Percentiles rank a stretch among this genome's conserved stretches.
phyloP scores from a whole-genome alignment of 1,284 basidiomycete species.

The Leccinum fuscescens region DNA sequence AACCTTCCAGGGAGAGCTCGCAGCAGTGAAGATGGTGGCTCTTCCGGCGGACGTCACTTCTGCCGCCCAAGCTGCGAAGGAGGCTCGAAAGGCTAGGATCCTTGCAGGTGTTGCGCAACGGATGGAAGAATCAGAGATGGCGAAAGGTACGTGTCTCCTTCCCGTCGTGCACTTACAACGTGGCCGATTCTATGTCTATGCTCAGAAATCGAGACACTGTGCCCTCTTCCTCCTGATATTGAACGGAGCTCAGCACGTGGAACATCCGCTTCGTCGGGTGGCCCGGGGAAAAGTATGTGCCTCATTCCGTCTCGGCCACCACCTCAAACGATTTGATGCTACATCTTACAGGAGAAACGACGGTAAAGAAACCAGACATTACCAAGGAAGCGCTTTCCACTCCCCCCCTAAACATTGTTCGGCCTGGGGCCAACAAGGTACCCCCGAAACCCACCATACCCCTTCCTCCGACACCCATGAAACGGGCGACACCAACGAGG shows the following conservation, averaged over 20 bases:
- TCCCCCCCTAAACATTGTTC: conserved; percentile 1
- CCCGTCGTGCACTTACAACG: neutral
- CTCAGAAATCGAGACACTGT: neutral
- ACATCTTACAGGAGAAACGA: conserved; percentile 2
- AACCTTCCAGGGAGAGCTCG: conserved; percentile 10
- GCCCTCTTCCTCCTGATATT: neutral
- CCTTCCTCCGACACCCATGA: conserved; percentile 10
- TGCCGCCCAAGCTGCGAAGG: conserved; percentile 7
- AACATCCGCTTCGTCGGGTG: neutral
- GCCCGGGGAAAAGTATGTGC: conserved; percentile 8
- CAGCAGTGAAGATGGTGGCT: conserved; percentile 8
- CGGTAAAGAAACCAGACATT: neutral
- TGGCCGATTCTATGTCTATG: conserved; percentile 1
- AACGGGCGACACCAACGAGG: conserved; percentile 1
- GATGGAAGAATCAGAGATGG: neutral
- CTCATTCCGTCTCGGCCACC: neutral
- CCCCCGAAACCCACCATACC: conserved; percentile 5
- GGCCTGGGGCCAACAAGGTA: conserved; percentile 11
- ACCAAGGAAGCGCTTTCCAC: neutral
- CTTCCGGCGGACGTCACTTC: neutral
- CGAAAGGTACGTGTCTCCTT: conserved; percentile 9
- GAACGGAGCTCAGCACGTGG: neutral
- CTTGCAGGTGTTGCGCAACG: neutral
- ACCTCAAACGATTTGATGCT: neutral
- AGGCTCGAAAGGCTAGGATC: neutral